Evolutionary conservation across 1,139 yeast species (phyloP), one percentile per base, ranked within the genome.

Genomic region (Magnusiomyces ingens): DNA sequence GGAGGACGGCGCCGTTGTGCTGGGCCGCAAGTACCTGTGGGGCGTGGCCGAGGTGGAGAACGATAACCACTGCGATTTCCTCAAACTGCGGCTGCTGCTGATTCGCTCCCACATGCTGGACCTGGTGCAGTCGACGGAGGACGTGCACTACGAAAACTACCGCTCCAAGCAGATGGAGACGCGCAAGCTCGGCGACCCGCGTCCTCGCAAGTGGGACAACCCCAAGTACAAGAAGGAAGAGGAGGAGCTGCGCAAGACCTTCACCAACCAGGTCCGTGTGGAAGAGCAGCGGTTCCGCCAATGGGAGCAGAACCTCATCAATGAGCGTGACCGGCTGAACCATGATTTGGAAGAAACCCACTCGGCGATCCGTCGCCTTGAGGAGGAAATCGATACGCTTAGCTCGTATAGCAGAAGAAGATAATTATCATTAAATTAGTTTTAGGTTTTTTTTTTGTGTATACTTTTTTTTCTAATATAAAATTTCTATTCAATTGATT

Each of bases 271-370:
- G 74, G 96, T 94, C 59, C 90, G 91, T 74, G 88, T 89, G 50
- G 99, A 93, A 73, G 99, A 94, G 67, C 95, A 88, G 66, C 80
- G 99, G 68, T 94, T 93, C 74, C 85, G 95, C 75, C 96, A 91
- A 75, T 93, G 99, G 98, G 98, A 91, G 73, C 88, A 90, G 62
- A 91, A 91, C 68, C 88, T 93, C 63, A 94, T 90, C 60, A 88
- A 87, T 62, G 98, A 91, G 74, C 84, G 97, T 73, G 89, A 90
- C 71, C 82, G 96, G 70, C 79, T 94, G 69, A 93, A 93, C 73
- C 87, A 85, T 71, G 99, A 93, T 71, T 79, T 94, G 66, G 97
- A 91, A 65, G 90, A 86, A 62, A 81, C 93, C 73, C 97, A 91
- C 56, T 64, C 71, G 2, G 59, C 64, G 32, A 67, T 70, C 57